A percentile compares a stretch with the other conserved stretches of the same genome.
phyloP scores from a whole-genome alignment of 192 early-diverging fungal genomes.

The Umbelopsis ramanniana region DNA sequence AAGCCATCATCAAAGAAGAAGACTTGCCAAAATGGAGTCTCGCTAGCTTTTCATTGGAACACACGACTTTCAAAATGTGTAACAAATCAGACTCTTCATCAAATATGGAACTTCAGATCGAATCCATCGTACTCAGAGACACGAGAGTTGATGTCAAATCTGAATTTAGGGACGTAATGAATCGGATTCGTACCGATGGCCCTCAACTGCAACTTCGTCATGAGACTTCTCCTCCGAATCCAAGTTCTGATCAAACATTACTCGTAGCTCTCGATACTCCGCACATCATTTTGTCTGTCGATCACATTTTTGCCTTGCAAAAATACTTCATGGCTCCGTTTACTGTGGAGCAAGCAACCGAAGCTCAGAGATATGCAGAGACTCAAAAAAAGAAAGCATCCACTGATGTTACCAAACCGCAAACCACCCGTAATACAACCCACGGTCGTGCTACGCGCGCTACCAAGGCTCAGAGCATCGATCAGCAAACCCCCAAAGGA shows the following conservation, averaged over 20 bases:
- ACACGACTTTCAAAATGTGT: slow-evolving; percentile 50
- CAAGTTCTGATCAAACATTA: slow-evolving; percentile 34
- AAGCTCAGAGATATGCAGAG: slow-evolving; percentile 34
- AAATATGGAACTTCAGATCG: slow-evolving; percentile 63
- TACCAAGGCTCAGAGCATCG: not conserved
- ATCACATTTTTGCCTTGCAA: slow-evolving; percentile 71
- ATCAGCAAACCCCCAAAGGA: slow-evolving; percentile 25
- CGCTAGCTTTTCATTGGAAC: slow-evolving; percentile 27
- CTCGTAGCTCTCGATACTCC: slow-evolving; percentile 71
- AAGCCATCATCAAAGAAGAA: slow-evolving; percentile 32
- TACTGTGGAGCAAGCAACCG: slow-evolving; percentile 30
- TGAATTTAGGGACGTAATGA: slow-evolving; percentile 75
- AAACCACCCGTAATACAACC: not conserved
- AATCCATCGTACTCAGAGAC: slow-evolving; percentile 68
- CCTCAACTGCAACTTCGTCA: slow-evolving; percentile 54
- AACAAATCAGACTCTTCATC: slow-evolving; percentile 51
- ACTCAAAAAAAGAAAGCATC: slow-evolving; percentile 2
- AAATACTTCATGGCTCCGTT: slow-evolving; percentile 70
- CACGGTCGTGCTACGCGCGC: not conserved
- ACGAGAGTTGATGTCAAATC: slow-evolving; percentile 59
- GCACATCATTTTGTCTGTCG: slow-evolving; percentile 70
- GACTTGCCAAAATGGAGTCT: slow-evolving; percentile 37
- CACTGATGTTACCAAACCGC: not conserved
- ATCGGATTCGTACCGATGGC: slow-evolving; percentile 41
- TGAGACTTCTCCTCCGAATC: not conserved